Percentiles rank a stretch among this genome's conserved stretches.
Conservation (phyloP, 1,284 basidiomycete species). For the Apiotrichum siamense region DNA sequence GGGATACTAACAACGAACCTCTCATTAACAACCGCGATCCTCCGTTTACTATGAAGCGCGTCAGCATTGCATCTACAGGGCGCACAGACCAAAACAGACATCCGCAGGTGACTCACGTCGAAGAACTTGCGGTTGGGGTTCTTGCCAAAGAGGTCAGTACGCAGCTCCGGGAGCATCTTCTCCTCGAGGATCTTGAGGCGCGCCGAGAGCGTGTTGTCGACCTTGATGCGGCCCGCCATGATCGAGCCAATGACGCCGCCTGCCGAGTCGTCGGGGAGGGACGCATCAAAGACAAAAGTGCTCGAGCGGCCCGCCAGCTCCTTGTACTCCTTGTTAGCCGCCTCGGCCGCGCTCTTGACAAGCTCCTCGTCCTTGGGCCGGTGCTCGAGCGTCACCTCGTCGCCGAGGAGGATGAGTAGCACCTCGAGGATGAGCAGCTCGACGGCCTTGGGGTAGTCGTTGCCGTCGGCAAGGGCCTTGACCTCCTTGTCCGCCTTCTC, state of each 20-base stretch:
- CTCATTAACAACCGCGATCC: too few species aligned
- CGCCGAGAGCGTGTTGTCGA: slow-evolving; percentile 89
- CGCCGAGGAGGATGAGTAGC: slow-evolving; percentile 62
- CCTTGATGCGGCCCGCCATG: slow-evolving; percentile 67
- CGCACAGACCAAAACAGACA: background rate
- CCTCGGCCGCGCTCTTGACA: slow-evolving; percentile 33
- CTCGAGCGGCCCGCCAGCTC: slow-evolving; percentile 62
- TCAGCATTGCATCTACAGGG: slow-evolving; percentile 3
- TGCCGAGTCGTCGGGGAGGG: slow-evolving; percentile 67
- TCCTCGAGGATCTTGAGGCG: slow-evolving; percentile 79
- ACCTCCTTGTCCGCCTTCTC: slow-evolving; percentile 61
- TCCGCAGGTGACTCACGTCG: slow-evolving; percentile 47
- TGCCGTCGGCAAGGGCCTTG: slow-evolving; percentile 63
- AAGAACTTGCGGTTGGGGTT: slow-evolving; percentile 85
- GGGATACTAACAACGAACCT: background rate
- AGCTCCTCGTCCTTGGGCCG: slow-evolving; percentile 40
- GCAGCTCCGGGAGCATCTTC: slow-evolving; percentile 88
- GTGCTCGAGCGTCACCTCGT: slow-evolving; percentile 50
- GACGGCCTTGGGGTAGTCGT: slow-evolving; percentile 69
- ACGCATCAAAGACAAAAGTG: slow-evolving; percentile 59
- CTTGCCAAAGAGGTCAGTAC: slow-evolving; percentile 72
- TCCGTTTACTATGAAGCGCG: slow-evolving; percentile 1
- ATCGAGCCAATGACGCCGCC: slow-evolving; percentile 75
- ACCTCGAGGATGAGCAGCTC: slow-evolving; percentile 77
- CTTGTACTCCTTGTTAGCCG: slow-evolving; percentile 38